Conservation (phyloP, 805 yeast species). For the Starmerella sirachaensis region DNA sequence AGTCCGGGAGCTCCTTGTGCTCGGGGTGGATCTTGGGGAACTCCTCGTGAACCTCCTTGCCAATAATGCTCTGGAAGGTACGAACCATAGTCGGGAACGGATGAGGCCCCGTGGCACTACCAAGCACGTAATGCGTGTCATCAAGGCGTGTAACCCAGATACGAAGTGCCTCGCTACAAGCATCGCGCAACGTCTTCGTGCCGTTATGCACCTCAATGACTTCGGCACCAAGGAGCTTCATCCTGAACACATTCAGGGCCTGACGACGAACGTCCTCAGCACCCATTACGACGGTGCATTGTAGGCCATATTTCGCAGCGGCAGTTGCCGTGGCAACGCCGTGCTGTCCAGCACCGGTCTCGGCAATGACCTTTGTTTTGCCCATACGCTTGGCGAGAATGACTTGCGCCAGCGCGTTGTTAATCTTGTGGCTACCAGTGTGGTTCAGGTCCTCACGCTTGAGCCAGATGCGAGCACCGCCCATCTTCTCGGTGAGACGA, state of each 20-base stretch:
- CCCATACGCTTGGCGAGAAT: constrained; percentile 36
- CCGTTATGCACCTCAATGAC: constrained; percentile 91
- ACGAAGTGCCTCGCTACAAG: constrained; percentile 94
- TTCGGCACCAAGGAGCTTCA: constrained; percentile 91
- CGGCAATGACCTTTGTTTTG: constrained; percentile 36
- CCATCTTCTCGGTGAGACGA: constrained; percentile 75
- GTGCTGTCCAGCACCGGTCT: constrained; percentile 42
- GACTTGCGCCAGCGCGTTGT: constrained; percentile 38
- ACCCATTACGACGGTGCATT: constrained; percentile 95
- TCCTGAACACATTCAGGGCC: constrained; percentile 94
- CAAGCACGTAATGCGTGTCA: constrained; percentile 88
- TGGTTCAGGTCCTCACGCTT: constrained; percentile 79
- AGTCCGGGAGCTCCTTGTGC: constrained; percentile 72
- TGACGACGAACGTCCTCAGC: constrained; percentile 98
- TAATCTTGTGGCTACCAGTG: constrained; percentile 39
- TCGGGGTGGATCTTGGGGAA: constrained; percentile 56
- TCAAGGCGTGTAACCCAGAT: constrained; percentile 83
- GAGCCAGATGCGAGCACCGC: constrained; percentile 95
- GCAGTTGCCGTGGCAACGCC: constrained; percentile 43
- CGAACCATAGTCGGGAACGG: constrained; percentile 97
- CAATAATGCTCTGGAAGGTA: constrained; percentile 96
- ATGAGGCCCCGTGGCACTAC: constrained; percentile 98
- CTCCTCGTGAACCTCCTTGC: constrained; percentile 86
- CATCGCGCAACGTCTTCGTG: constrained; percentile 92
- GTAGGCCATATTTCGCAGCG: constrained; percentile 58